Base-by-base conservation (phyloP, 345 rosid genomes). In the Sapria himalayana region DNA sequence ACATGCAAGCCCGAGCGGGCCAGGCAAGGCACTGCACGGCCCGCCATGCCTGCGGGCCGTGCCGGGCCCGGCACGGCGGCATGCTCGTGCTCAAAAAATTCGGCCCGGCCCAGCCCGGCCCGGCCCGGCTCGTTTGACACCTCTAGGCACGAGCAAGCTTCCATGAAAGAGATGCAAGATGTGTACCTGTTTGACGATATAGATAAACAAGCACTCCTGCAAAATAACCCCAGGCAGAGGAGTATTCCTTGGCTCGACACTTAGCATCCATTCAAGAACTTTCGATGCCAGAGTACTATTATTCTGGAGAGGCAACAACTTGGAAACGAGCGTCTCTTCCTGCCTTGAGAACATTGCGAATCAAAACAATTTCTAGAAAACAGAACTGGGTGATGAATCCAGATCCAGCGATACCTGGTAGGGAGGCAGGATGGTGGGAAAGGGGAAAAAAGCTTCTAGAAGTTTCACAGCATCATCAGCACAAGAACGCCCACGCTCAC, bases 401-500 rank as follows among this genome's bases (percentile, higher is more conserved):
- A 17, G 31, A 33, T 49, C 29, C 17, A 46, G 33, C 12, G 41
- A 42, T 69, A 79, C 99, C 95, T 70, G 72, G 39, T 67, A 66
- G 23, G 71, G 62, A 60, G 93, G 99, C 67, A 91, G 99, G 50
- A 84, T 33, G 29, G 95, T 84, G 31, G 95, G 99, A 57, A 74
- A 80, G 37, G 92, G 93, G 62, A 91, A 84, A 62, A 80, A 55
- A n/a, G 41, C 51, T 77, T 84, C 80, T 41, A 91, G 49, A 47
- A 73, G 39, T 52, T 64, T 60, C 27, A 49, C 41, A 22, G 74
- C 92, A 59, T 61, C 55, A 52, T 71, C 70, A 29, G 75, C 64
- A 59, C 63, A 71, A 61, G 48, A 63, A 63, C 67, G 51, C 48
- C 75, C 73, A 60, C 69, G 56, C 53, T 56, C 56, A 52, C 71